Base-by-base conservation (phyloP, 345 rosid species). In the Eucalyptus globulus region DNA sequence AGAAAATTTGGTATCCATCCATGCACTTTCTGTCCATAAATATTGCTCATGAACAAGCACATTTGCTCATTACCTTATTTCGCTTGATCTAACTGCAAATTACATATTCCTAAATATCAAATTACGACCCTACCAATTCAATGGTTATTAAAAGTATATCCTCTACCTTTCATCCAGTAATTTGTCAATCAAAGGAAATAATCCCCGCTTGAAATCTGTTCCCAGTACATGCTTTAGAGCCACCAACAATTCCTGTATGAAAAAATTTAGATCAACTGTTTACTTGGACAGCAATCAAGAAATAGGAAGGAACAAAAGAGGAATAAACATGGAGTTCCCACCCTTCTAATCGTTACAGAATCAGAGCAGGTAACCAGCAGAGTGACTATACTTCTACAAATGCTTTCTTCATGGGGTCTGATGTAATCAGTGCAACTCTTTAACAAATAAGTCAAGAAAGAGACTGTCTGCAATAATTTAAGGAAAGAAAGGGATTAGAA, bases 291-390 rank as follows among this genome's bases (percentile, higher is more conserved):
- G 44, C 90, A 72, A 19, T 80, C 47, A 17, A 85, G 87, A 86
- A 65, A 49, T 58, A 17, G 43, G 56, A 89, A 50, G 60, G 87
- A 65, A 47, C 88, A 76, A 87, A 86, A 67, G 60, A 56, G 86
- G 44, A 37, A 34, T 40, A n/a, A 88, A 89, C 19, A 60, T 31
- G 86, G 11, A 43, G 49, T 26, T 90, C 91, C 89, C 88, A 96
- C 99, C 98, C 96, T 98, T 93, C 99, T 94, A 89, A 96, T 98
- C 83, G 99, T 95, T 44, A 97, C 99, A 34, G 99, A 97, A 90
- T 97, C 99, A 60, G 99, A 96, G 93, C 99, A 98, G 83, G 99
- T 98, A 87, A 98, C 98, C 91, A 98, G 99, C 92, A 98, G 93
- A 93, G 96, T 97, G 76, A 98, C 99, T 93, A 98, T 98, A 94